Evolutionary conservation across 257 asterid genomes (phyloP), one percentile per base, ranked within the genome.

Genomic region (Knoxia roxburghii): DNA sequence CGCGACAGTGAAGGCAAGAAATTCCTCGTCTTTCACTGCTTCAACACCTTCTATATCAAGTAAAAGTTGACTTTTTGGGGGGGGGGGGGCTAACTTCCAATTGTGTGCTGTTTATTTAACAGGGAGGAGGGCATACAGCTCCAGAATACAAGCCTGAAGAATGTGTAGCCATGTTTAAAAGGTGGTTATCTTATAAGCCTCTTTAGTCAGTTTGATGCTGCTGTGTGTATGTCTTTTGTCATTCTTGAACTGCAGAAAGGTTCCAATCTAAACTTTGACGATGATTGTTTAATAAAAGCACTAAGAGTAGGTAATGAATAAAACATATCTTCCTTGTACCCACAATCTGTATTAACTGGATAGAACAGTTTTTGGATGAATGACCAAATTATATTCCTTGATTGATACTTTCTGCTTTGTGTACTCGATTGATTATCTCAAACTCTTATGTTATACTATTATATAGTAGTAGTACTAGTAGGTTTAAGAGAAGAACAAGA

Each of bases 41-140:
- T 3, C 18, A 39, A 20, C 8, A 17, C 21, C n/a, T 17, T 10
- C 18, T 14, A 24, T 21, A 37, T 11, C 13, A 26, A 8, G 30
- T 20, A 20, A 33, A n/a, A 9, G 1, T 4, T 33, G 17, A 37
- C 4, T 3, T 37, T 4, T 9, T 3, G 5, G 6, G 10, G 2
- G 59, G 17, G 7, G 5, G 6, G 10, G 2, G 59, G 17, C 23
- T 45, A 32, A 27, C 49, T 37, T 43, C 5, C 3, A 12, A 17
- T 41, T 41, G 5, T 2, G 41, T n/a, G 15, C 23, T 48, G 41
- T 17, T 26, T 71, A 24, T 27, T 43, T 32, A 46, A 37, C 65
- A 74, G 79, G 82, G 79, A 73, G 82, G 74, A 30, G 82, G 82
- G 26, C 82, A 78, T 50, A 78, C 76, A 26, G 74, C 78, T 32